phyloP scores from a whole-genome alignment of 2,329 filamentous ascomycete genomes.

The Penicillium glabrum region DNA sequence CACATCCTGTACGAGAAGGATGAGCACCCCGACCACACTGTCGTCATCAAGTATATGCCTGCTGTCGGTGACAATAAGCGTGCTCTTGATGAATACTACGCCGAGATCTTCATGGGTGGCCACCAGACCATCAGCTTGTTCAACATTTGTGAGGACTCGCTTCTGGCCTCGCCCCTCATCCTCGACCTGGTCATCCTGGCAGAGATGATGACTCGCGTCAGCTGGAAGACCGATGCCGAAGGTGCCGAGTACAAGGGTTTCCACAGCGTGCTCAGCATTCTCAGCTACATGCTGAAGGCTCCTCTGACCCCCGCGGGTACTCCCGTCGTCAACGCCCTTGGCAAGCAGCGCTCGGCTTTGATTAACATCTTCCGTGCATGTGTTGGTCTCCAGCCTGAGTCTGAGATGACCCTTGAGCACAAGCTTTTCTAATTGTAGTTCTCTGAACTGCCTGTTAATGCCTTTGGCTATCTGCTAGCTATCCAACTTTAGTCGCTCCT shows the following conservation, averaged over 20 bases:
- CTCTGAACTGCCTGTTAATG: conserved; percentile 3
- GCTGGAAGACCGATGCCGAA: conserved; percentile 72
- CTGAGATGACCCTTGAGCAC: conserved; percentile 98
- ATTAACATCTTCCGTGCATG: conserved; percentile 99
- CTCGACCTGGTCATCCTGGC: conserved; percentile 91
- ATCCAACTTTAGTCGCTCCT: conserved; percentile 22
- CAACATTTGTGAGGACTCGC: conserved; percentile 98
- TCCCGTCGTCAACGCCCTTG: conserved; percentile 90
- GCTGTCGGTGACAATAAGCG: conserved; percentile 99
- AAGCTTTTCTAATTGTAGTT: conserved; percentile 73
- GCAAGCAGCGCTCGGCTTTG: conserved; percentile 90
- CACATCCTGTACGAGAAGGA: conserved; percentile 82
- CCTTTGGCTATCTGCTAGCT: neutral
- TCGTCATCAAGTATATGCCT: conserved; percentile 99
- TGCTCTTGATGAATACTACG: conserved; percentile 97
- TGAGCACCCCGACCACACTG: conserved; percentile 96
- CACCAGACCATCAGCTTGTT: conserved; percentile 98
- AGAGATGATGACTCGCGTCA: conserved; percentile 98
- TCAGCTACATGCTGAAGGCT: conserved; percentile 98
- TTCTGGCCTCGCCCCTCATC: conserved; percentile 92
- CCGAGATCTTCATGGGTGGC: conserved; percentile 97
- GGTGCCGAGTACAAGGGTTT: conserved; percentile 81
- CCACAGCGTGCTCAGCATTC: conserved; percentile 93
- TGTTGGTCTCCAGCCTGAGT: conserved; percentile 94
- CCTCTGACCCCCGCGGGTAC: conserved; percentile 92